phyloP scores from a whole-genome alignment of 2,329 filamentous ascomycete species.

The Daldinia sp. region DNA sequence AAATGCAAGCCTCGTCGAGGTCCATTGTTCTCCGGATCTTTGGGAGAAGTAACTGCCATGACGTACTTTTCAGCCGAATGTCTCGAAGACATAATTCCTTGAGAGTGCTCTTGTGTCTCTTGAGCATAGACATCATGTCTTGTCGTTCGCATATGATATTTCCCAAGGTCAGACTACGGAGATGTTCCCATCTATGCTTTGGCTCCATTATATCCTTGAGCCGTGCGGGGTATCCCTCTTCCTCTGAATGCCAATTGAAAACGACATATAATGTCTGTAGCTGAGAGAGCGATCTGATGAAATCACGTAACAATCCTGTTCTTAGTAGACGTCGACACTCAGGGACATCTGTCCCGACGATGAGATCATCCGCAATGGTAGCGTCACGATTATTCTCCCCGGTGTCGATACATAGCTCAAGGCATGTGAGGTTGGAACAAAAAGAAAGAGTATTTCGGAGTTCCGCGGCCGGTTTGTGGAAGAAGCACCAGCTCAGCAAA shows the following conservation, averaged over 20 bases:
- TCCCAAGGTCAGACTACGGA: conserved; percentile 43
- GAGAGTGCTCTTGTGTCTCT: conserved; percentile 46
- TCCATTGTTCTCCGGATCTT: conserved; percentile 45
- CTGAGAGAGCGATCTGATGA: conserved; percentile 44
- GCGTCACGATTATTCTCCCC: conserved; percentile 24
- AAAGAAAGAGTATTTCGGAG: conserved; percentile 12
- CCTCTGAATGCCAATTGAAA: conserved; percentile 29
- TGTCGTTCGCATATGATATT: conserved; percentile 43
- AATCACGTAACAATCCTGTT: conserved; percentile 43
- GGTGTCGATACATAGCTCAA: conserved; percentile 43
- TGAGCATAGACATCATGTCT: conserved; percentile 44
- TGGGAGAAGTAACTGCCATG: conserved; percentile 46
- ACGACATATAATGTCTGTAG: conserved; percentile 45
- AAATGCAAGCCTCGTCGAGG: conserved; percentile 46
- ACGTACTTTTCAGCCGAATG: conserved; percentile 43
- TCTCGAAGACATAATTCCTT: conserved; percentile 45
- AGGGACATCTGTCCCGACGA: conserved; percentile 15
- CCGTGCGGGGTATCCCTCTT: conserved; percentile 7
- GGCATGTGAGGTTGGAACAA: conserved; percentile 37
- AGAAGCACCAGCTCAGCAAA: conserved; percentile 46
- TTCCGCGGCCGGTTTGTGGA: conserved; percentile 42
- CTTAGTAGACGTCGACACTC: conserved; percentile 39
- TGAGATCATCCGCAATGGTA: conserved; percentile 16
- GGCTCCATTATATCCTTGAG: conserved; percentile 45
- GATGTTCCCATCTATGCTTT: conserved; percentile 45